Percentiles rank a stretch among this genome's conserved stretches.
Conservation (phyloP, 2,329 filamentous ascomycete genomes). For the Aureobasidium mangrovei region DNA sequence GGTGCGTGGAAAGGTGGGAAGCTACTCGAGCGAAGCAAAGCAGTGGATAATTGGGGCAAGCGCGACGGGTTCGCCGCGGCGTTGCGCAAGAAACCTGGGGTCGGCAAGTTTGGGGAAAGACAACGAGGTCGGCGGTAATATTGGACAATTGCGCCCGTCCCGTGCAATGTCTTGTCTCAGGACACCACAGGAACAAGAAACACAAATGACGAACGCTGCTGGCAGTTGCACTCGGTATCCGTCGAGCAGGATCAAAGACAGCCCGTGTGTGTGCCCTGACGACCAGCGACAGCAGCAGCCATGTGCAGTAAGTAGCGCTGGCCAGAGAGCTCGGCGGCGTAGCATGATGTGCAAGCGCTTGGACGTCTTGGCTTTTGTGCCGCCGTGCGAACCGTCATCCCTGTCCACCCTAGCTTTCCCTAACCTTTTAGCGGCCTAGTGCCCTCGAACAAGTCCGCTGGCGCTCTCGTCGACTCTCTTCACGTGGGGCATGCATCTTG, state of each 20-base stretch:
- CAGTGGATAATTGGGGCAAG: conserved; percentile 1
- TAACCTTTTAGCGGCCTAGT: conserved; percentile 5
- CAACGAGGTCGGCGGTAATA: conserved; percentile 10
- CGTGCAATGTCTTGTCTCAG: background rate
- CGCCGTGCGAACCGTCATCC: conserved; percentile 13
- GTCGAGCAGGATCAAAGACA: background rate
- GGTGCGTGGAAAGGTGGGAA: background rate
- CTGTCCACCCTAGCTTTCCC: conserved; percentile 2
- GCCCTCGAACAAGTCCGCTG: conserved; percentile 7
- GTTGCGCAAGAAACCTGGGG: conserved; percentile 11
- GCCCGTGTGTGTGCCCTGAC: background rate
- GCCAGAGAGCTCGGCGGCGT: conserved; percentile 8
- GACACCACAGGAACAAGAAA: background rate
- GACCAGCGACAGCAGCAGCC: conserved; percentile 5
- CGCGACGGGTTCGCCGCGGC: conserved; percentile 9
- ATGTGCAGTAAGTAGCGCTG: conserved; percentile 1
- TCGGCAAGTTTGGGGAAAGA: conserved; percentile 13
- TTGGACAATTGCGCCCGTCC: conserved; percentile 8
- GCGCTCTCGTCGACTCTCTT: background rate
- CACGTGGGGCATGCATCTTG: conserved; percentile 9
- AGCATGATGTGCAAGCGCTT: conserved; percentile 14
- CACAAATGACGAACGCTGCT: background rate
- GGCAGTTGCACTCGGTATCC: conserved; percentile 4
- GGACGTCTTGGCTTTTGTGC: conserved; percentile 8
- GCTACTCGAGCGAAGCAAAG: background rate